phyloP scores from a whole-genome alignment of 352 stramenopile genomes.

The Phytophthora ohioensis region DNA sequence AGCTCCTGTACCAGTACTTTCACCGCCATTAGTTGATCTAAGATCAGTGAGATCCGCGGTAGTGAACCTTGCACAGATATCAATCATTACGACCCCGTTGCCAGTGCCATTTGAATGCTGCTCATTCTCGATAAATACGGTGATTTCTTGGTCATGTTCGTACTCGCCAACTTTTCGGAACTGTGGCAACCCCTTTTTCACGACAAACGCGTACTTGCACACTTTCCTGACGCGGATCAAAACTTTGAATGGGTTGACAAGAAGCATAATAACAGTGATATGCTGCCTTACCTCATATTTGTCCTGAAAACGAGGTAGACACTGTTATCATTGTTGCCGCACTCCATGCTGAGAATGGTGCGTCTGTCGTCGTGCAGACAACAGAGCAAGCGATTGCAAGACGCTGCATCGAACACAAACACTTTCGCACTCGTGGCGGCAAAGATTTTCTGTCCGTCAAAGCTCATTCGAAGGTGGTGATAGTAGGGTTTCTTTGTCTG shows the following conservation, averaged over 20 bases:
- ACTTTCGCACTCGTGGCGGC: constrained; percentile 42
- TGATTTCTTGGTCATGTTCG: constrained; percentile 40
- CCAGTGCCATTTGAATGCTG: not conserved
- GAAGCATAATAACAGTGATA: not conserved
- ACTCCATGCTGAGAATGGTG: constrained; percentile 48
- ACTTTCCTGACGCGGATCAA: constrained; percentile 35
- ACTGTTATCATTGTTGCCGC: constrained; percentile 33
- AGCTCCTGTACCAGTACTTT: not conserved
- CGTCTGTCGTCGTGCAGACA: constrained; percentile 26
- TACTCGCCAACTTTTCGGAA: constrained; percentile 42
- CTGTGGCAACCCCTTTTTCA: constrained; percentile 36
- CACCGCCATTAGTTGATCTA: not conserved
- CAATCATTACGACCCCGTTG: constrained; percentile 37
- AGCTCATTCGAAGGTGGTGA: constrained; percentile 43
- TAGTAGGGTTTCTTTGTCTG: constrained; percentile 48
- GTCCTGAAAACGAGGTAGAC: constrained; percentile 43
- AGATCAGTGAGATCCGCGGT: constrained; percentile 18
- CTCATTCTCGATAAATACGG: constrained; percentile 34
- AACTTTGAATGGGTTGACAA: not conserved
- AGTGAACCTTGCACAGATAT: constrained; percentile 40
- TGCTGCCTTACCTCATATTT: constrained; percentile 36
- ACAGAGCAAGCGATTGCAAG: constrained; percentile 42
- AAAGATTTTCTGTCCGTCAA: constrained; percentile 44
- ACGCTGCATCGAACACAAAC: constrained; percentile 46
- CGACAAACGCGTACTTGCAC: constrained; percentile 35